Conservation (phyloP, 2,329 filamentous ascomycete genomes). For the Ambrosiella beaveri region DNA sequence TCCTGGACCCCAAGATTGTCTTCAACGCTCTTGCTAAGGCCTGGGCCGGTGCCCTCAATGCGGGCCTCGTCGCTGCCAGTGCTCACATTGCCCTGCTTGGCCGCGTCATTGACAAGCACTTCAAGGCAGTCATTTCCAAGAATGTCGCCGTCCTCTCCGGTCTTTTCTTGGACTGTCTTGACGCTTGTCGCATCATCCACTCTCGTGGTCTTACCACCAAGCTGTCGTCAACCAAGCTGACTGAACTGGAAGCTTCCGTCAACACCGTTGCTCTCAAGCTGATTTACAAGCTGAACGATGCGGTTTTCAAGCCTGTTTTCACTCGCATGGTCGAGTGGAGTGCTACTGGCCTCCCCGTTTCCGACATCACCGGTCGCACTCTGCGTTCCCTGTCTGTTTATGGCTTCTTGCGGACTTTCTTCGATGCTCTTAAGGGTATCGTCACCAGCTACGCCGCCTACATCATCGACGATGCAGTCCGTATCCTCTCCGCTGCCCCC, state of each 20-base stretch:
- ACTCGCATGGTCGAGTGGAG: conserved; percentile 73
- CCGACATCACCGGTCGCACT: conserved; percentile 38
- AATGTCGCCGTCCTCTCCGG: conserved; percentile 52
- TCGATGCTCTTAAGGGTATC: conserved; percentile 75
- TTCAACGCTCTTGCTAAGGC: conserved; percentile 57
- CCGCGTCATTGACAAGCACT: conserved; percentile 55
- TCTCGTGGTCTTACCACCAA: conserved; percentile 28
- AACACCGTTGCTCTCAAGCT: conserved; percentile 67
- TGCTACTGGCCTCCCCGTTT: conserved; percentile 38
- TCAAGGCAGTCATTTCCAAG: conserved; percentile 64
- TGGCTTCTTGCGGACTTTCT: conserved; percentile 63
- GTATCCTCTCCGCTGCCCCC: conserved; percentile 34
- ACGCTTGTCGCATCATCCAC: conserved; percentile 44
- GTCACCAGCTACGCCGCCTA: conserved; percentile 86
- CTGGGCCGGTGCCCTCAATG: conserved; percentile 46
- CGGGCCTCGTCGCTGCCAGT: conserved; percentile 44
- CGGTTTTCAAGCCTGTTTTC: conserved; percentile 83
- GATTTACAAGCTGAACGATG: conserved; percentile 93
- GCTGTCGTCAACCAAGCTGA: conserved; percentile 31
- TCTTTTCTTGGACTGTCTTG: conserved; percentile 42
- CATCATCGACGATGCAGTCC: conserved; percentile 56
- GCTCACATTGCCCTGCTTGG: conserved; percentile 57
- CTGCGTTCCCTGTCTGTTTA: conserved; percentile 62
- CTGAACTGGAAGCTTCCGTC: conserved; percentile 44
- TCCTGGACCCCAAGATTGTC: conserved; percentile 59